These are phyloP conservation scores for Amanita polypyramis DNA, from an alignment of 768 basidiomycete genomes.

Conservation along the genomic window DNA sequence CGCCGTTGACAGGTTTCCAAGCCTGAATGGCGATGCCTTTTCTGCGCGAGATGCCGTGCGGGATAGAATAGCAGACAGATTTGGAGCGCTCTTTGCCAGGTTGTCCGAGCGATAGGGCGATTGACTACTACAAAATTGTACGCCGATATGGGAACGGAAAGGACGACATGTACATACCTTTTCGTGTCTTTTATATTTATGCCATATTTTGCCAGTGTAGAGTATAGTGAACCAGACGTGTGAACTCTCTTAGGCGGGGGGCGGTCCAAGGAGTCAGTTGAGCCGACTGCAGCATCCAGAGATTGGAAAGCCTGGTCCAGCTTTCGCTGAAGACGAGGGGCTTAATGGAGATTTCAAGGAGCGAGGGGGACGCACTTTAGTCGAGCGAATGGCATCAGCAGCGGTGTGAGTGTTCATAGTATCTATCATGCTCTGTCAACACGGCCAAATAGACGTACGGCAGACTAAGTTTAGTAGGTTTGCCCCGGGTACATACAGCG, in stretches of 20 bases:
- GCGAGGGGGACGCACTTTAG: slow-evolving; percentile 29
- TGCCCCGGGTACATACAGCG: too few species aligned
- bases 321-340: slow-evolving; percentile 45
- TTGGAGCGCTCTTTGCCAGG: slow-evolving; percentile 49
- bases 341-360: neutral
- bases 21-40: slow-evolving; percentile 37
- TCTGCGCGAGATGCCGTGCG: slow-evolving; percentile 50
- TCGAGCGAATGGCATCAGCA: slow-evolving; percentile 19
- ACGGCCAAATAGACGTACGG: too few species aligned
- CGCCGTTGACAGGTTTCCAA: slow-evolving; percentile 21
- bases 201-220: slow-evolving; percentile 71
- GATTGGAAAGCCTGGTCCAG: slow-evolving; percentile 71
- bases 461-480: too few species aligned
- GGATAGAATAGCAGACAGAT: slow-evolving; percentile 61
- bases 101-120: neutral
- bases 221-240: slow-evolving; percentile 55
- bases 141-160: neutral
- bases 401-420: neutral
- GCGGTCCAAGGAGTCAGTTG: slow-evolving; percentile 20
- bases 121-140: neutral
- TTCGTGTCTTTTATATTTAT: slow-evolving; percentile 42
- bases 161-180: slow-evolving; percentile 8
- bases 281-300: slow-evolving; percentile 53
- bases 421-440: too few species aligned
- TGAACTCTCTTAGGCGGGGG: slow-evolving; percentile 44